phyloP scores from a whole-genome alignment of 176 grass and related monocot species.

The Carex parvula region DNA sequence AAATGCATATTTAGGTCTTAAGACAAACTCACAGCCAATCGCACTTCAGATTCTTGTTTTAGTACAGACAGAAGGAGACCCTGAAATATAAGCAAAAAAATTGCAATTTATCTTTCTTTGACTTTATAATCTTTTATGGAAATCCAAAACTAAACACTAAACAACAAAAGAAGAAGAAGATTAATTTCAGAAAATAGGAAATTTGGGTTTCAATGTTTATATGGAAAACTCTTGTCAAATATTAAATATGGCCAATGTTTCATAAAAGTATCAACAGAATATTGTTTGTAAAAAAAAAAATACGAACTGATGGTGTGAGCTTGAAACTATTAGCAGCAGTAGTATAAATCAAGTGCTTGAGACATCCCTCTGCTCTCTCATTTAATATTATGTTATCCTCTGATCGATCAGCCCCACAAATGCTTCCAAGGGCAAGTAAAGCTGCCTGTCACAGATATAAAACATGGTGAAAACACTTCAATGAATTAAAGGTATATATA shows the following conservation, averaged over 20 bases:
- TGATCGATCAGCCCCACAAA: constrained; percentile 67
- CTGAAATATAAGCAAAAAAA: constrained; percentile 35
- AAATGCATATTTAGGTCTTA: constrained; percentile 20
- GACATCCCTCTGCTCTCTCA: constrained; percentile 49
- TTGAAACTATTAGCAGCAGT: constrained; percentile 69
- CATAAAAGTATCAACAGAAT: constrained; percentile 18
- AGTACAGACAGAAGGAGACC: constrained; percentile 72
- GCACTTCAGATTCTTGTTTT: constrained; percentile 65
- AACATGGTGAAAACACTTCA: background rate
- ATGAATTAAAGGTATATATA: background rate
- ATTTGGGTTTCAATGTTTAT: background rate
- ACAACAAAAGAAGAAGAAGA: background rate
- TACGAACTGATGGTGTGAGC: constrained; percentile 69
- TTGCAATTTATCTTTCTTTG: background rate
- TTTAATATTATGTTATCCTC: constrained; percentile 52
- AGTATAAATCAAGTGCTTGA: constrained; percentile 59
- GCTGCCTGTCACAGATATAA: constrained; percentile 49
- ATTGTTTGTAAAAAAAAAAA: background rate
- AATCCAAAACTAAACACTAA: constrained; percentile 6
- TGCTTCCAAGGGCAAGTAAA: constrained; percentile 84
- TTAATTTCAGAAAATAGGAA: background rate
- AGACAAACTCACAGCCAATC: constrained; percentile 67
- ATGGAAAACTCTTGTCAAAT: constrained; percentile 12
- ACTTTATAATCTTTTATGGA: background rate
- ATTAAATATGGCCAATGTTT: background rate